Percentiles rank a stretch among this genome's conserved stretches.
phyloP scores from a whole-genome alignment of 345 rosid genomes.

The Acer saccharum region DNA sequence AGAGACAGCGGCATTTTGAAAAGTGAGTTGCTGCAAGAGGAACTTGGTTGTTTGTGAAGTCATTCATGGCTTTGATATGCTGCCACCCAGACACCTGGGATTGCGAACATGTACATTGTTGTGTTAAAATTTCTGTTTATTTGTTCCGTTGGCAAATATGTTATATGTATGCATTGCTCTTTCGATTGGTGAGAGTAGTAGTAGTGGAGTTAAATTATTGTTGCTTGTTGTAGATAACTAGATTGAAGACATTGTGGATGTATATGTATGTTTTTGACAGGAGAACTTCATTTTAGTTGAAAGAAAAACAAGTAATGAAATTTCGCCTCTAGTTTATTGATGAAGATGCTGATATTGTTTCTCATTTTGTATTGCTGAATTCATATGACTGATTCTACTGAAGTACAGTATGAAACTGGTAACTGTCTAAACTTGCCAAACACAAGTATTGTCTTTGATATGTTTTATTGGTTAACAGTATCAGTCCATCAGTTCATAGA shows the following conservation, averaged over 20 bases:
- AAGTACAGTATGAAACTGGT: not conserved
- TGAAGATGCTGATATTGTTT: not conserved
- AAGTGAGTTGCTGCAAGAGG: not conserved
- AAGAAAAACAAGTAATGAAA: not conserved
- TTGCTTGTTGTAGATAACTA: not conserved
- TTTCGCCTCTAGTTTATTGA: not conserved
- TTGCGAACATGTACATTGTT: not conserved
- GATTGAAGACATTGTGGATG: not conserved
- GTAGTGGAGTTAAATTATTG: not conserved
- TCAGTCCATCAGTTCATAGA: not conserved
- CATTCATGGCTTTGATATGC: not conserved
- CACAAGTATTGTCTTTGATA: not conserved
- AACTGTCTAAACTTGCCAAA: no score
- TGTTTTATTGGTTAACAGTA: not conserved
- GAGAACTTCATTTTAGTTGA: not conserved
- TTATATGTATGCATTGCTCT: no score
- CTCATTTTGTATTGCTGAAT: not conserved
- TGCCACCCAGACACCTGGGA: not conserved
- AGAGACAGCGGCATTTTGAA: not conserved
- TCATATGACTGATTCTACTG: not conserved
- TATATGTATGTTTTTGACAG: not conserved
- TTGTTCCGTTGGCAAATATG: not conserved
- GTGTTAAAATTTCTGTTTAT: not conserved
- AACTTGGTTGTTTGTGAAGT: not conserved
- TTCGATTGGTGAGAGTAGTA: not conserved